Base-by-base conservation (phyloP, 176 grass and related monocot species). In the Bonia amplexicaulis region DNA sequence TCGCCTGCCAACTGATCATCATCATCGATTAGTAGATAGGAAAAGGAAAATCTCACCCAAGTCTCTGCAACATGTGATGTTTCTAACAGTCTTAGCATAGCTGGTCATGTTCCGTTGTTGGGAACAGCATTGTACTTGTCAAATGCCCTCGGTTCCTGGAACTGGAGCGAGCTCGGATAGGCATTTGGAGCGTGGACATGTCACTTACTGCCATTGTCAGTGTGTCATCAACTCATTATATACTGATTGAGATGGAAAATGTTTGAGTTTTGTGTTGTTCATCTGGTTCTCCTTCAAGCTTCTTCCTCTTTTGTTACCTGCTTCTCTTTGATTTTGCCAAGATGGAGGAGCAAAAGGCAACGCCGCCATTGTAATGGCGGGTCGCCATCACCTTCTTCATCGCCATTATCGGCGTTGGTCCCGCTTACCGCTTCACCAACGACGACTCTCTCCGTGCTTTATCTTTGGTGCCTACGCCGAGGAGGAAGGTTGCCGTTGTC, bases 31-130 rank as follows among this genome's bases (percentile, higher is more conserved):
- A 83, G 73, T 55, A 20, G 25, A 82, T 90, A 83, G 80, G 84
- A 39, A 86, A 72, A 71, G 66, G 67, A 83, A 86, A 86, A 80
- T 72, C 79, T 86, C 88, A 90, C 88, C 88, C 88, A 78, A 73
- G 79, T 82, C 58, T 78, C 48, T 78, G 79, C 79, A 78, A 49
- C 57, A 78, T 90, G 79, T 78, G 84, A 90, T 82, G 73, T 82
- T 69, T 65, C 88, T 86, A 78, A 90, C 79, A 82, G 20, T 90
- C 58, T 73, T 90, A 86, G 88, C 66, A 86, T 90, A 90, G 81
- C 54, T 17, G 7, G 74, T 6, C 77, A 6, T 57, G 66, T 78
- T 71, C 6, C 13, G 54, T 86, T 59, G 65, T 63, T 82, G 63
- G 67, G 71, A 69, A 62, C 65, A 71, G 48, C 82, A 51, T 85